These are phyloP conservation scores for Phialophora verrucosa DNA, from an alignment of 2,329 filamentous ascomycete species.

Conservation along the genomic window DNA sequence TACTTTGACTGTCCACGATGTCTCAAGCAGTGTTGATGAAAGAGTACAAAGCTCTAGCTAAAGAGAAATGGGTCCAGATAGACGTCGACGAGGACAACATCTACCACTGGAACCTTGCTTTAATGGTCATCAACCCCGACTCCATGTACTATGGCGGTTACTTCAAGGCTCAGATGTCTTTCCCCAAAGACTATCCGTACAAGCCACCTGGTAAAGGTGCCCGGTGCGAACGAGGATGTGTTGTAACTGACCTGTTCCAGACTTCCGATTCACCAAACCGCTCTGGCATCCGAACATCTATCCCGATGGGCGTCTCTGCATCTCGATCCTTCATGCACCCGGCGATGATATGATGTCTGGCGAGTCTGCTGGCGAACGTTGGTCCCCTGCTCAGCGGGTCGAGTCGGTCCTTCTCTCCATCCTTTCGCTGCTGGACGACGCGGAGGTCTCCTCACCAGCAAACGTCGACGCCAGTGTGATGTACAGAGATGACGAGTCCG, in stretches of 20 bases:
- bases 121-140: constrained; percentile 92
- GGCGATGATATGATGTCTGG: constrained; percentile 93
- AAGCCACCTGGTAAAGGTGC: constrained; percentile 68
- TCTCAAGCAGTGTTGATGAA: constrained; percentile 86
- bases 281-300: constrained; percentile 96
- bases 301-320: constrained; percentile 86
- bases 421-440: constrained; percentile 87
- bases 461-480: constrained; percentile 92
- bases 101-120: constrained; percentile 82
- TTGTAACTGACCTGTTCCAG: constrained; percentile 45
- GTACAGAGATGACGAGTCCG: constrained; percentile 72
- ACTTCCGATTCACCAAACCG: constrained; percentile 80
- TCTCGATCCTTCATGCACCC: constrained; percentile 91
- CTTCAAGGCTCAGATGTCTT: constrained; percentile 86
- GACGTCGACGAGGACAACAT: constrained; percentile 85
- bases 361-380: constrained; percentile 86
- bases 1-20: constrained; percentile 41
- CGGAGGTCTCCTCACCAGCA: constrained; percentile 89
- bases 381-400: constrained; percentile 91
- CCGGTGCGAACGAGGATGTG: not conserved
- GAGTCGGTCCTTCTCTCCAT: constrained; percentile 95
- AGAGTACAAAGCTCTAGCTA: constrained; percentile 79
- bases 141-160: constrained; percentile 93
- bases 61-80: constrained; percentile 93
- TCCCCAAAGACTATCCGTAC: constrained; percentile 88